Base-by-base conservation (phyloP, 345 rosid species). In the Isatis tinctoria region DNA sequence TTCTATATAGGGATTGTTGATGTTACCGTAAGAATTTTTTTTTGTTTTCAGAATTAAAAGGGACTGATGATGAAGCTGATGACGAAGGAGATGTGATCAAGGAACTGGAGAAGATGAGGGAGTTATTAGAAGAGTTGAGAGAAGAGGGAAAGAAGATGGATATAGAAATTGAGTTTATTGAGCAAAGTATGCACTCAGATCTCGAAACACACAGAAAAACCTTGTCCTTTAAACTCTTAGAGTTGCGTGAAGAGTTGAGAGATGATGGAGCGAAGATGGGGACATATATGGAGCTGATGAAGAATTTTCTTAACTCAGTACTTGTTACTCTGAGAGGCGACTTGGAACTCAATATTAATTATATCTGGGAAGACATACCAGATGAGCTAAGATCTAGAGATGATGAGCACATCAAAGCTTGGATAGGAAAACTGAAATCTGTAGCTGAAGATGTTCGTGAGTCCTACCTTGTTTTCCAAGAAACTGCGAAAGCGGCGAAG, bases 61-160 rank as follows among this genome's bases (percentile, higher is more conserved):
- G 33, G 30, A 32, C 18, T 48, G 56, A 33, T 32, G 69, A 65
- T 10, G 20, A 18, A n/a, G 16, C 17, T 48, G 56, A 33, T 32
- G 69, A 65, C 10, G 20, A 18, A n/a, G 16, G 43, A 65, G 44
- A 47, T 26, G 72, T 16, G 49, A 35, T 3, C 24, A 12, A 51
- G 26, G 37, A 67, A 67, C 4, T 52, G 26, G 49, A 67, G 49
- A 67, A 52, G 60, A 67, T 28, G 17, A 51, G 60, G 45, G 27
- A 37, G 20, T 24, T 67, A 51, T 10, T 52, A 8, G 27, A 26
- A 37, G 72, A 67, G 61, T 67, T 67, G 2, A 52, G 48, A 67
- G 61, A 67, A 67, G 72, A 52, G 8, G 72, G 33, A n/a, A 26
- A 67, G 49, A 67, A 24, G 48, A 67, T 67, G 26, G 37, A 51